Evolutionary conservation across 768 basidiomycete species (phyloP), one percentile per base, ranked within the genome.

Genomic region (Suillus cothurnatus): DNA sequence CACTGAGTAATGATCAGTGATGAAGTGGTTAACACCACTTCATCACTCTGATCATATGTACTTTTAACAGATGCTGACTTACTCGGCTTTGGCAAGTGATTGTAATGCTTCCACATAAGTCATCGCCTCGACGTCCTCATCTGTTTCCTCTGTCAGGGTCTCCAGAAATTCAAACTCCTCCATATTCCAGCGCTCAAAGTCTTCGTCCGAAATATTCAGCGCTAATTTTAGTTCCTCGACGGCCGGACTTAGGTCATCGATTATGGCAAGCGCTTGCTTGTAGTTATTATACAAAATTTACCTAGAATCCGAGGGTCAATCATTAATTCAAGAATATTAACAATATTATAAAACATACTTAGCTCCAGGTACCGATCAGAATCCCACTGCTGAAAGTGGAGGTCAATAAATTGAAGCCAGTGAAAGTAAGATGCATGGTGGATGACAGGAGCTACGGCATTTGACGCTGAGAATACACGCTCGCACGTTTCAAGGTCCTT

Each of bases 401-500:
- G 55, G 14, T 67, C 11, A 6, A 58, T 62, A 72, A 74, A 2
- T 45, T n/a, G n/a, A n/a, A n/a, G n/a, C n/a, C n/a, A n/a, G n/a
- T n/a, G n/a, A n/a, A n/a, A n/a, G n/a, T n/a, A 26, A 14, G 57
- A 64, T 15, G 61, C 61, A 36, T 71, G 62, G 17, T 43, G 62
- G 23, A 64, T 70, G 26, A 61, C 6, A 6, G 65, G 7, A 5
- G 69, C 64, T n/a, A 64, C 38, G 3, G 59, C 61, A 38, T 72
- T 64, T 8, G 63, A 67, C 3, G 26, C 59, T 1, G 64, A 68
- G n/a, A 72, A 73, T 38, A 69, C 47, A 28, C 61, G 47, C 58
- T 70, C 71, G 56, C 66, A 69, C 11, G 56, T 67, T 47, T 74
- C 70, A 5, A 72, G 56, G 55, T 67, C 67, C 23, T 73, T 67